phyloP scores from a whole-genome alignment of 495 filamentous ascomycete species.

The Cercophora sp. region DNA sequence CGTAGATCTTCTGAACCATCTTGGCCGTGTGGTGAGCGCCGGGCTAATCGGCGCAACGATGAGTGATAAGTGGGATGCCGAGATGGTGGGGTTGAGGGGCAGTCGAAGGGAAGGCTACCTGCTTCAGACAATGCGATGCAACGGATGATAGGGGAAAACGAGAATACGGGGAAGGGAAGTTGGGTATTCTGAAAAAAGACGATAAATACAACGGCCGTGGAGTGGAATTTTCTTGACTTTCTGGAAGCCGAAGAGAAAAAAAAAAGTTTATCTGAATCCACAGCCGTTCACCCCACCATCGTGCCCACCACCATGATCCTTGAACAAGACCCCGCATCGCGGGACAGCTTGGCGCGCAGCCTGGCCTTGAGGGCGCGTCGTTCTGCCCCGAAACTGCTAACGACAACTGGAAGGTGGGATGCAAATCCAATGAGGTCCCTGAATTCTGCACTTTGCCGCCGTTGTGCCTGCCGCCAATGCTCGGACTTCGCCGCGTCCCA shows the following conservation, averaged over 20 bases:
- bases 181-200: background rate
- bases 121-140: no score
- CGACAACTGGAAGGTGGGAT: no score
- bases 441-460: no score
- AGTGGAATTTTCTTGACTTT: slow-evolving; percentile 6
- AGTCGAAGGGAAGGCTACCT: background rate
- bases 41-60: background rate
- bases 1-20: slow-evolving; percentile 86
- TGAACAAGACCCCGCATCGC: slow-evolving; percentile 1
- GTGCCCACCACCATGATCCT: background rate
- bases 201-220: background rate
- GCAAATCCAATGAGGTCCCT: no score
- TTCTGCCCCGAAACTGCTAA: background rate
- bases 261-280: no score
- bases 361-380: background rate
- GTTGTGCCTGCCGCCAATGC: no score
- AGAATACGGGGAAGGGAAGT: no score
- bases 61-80: background rate
- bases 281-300: no score
- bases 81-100: slow-evolving; percentile 7
- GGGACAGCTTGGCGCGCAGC: no score
- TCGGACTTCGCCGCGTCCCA: no score
- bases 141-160: no score
- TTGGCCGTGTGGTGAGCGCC: slow-evolving; percentile 21
- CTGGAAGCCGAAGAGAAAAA: background rate